phyloP scores from a whole-genome alignment of 164 flowering plant species.

The Magnolia kwangsiensis region DNA sequence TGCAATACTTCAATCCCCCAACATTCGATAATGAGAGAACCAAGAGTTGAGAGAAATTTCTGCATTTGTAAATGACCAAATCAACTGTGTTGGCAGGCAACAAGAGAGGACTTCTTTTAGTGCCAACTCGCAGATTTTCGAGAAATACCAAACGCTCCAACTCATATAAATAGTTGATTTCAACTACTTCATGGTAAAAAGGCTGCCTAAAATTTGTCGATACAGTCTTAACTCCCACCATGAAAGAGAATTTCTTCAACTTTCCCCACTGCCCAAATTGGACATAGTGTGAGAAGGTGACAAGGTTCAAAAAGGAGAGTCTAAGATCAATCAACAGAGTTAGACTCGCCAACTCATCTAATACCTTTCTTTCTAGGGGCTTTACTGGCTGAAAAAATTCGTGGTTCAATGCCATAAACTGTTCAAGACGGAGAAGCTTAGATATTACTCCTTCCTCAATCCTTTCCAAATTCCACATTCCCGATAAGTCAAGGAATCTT shows the following conservation, averaged over 20 bases:
- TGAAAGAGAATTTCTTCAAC: not conserved
- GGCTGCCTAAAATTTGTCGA: no score
- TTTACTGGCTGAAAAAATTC: no score
- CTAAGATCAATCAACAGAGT: not conserved
- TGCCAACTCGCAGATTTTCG: not conserved
- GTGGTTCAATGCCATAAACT: not conserved
- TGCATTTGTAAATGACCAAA: fast-evolving
- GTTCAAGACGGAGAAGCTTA: not conserved
- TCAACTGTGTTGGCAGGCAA: not conserved
- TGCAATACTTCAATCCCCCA: no score
- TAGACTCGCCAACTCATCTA: not conserved
- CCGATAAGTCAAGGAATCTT: not conserved
- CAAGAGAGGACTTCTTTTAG: not conserved
- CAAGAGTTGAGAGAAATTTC: no score
- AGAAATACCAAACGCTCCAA: not conserved
- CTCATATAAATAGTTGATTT: not conserved
- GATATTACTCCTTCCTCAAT: not conserved
- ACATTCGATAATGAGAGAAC: no score
- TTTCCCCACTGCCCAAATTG: not conserved
- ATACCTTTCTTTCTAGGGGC: not conserved
- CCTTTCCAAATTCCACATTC: not conserved
- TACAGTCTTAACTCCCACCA: not conserved
- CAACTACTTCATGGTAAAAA: no score
- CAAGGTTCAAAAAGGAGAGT: not conserved
- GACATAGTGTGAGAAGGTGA: not conserved